phyloP scores from a whole-genome alignment of 2,329 filamentous ascomycete genomes.

The Talaromyces rugulosus region DNA sequence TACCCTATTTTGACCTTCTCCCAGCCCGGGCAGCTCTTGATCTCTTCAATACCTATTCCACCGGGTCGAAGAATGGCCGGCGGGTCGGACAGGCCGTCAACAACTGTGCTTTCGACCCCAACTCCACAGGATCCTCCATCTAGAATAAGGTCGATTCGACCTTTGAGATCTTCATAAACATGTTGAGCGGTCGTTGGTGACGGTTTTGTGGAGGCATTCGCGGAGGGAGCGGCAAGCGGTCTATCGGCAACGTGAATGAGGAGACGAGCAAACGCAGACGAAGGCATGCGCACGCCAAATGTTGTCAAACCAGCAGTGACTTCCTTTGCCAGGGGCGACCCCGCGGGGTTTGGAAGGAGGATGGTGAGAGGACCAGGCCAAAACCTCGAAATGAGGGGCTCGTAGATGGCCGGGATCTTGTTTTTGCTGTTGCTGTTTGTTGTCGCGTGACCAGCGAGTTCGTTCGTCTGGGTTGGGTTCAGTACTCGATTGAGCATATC shows the following conservation, averaged over 20 bases:
- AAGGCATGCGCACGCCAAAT: constrained; percentile 88
- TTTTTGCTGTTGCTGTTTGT: constrained; percentile 20
- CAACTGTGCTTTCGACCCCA: constrained; percentile 94
- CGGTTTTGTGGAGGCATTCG: constrained; percentile 89
- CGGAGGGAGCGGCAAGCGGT: constrained; percentile 86
- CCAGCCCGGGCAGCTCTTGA: constrained; percentile 74
- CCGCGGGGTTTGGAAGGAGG: constrained; percentile 69
- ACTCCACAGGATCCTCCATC: constrained; percentile 84
- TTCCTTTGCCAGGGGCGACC: constrained; percentile 74
- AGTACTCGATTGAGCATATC: constrained; percentile 67
- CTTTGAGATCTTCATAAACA: constrained; percentile 77
- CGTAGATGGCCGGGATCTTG: constrained; percentile 69
- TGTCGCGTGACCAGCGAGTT: constrained; percentile 25
- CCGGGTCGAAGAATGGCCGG: constrained; percentile 82
- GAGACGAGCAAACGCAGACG: constrained; percentile 75
- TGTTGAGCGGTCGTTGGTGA: constrained; percentile 88
- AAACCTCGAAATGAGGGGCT: constrained; percentile 71
- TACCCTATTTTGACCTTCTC: constrained; percentile 73
- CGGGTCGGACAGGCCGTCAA: constrained; percentile 79
- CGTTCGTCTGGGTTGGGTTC: constrained; percentile 26
- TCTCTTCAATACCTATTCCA: constrained; percentile 76
- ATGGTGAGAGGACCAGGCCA: constrained; percentile 96
- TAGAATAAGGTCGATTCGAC: constrained; percentile 78
- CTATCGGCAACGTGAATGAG: constrained; percentile 75
- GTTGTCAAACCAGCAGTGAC: constrained; percentile 81